Conservation (phyloP, 2,329 filamentous ascomycete species). For the Chaetomium strumarium region DNA sequence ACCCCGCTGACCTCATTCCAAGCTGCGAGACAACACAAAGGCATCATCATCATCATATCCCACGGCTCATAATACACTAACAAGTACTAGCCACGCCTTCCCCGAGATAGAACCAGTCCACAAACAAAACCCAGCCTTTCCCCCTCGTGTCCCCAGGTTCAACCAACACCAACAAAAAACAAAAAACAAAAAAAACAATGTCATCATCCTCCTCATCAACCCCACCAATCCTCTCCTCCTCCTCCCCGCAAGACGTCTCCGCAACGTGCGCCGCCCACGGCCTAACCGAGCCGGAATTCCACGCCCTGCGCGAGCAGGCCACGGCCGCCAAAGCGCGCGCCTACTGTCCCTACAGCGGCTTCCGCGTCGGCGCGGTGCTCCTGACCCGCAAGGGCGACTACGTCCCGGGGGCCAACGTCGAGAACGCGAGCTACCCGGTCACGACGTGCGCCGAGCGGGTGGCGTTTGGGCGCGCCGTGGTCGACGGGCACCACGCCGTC, state of each 20-base stretch:
- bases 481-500: constrained; percentile 40
- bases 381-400: constrained; percentile 52
- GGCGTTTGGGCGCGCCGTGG: constrained; percentile 76
- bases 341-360: constrained; percentile 91
- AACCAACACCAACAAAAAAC: not conserved
- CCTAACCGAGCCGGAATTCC: constrained; percentile 60
- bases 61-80: not conserved
- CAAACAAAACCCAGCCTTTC: not conserved
- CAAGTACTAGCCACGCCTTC: too few species aligned
- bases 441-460: constrained; percentile 94
- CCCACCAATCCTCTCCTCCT: constrained; percentile 23
- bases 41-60: not conserved
- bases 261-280: constrained; percentile 35
- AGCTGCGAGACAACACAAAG: not conserved
- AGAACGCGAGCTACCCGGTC: constrained; percentile 89
- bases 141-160: not conserved
- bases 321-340: constrained; percentile 68
- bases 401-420: constrained; percentile 78
- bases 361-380: constrained; percentile 81
- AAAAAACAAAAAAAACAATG: constrained; percentile 6
- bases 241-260: constrained; percentile 24
- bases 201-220: not conserved
- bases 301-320: constrained; percentile 55
- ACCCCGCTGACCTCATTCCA: not conserved
- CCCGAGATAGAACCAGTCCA: too few species aligned